Evolutionary conservation across 2,329 filamentous ascomycete species (phyloP), one percentile per base, ranked within the genome.

Genomic region (Teratosphaeria destructans): DNA sequence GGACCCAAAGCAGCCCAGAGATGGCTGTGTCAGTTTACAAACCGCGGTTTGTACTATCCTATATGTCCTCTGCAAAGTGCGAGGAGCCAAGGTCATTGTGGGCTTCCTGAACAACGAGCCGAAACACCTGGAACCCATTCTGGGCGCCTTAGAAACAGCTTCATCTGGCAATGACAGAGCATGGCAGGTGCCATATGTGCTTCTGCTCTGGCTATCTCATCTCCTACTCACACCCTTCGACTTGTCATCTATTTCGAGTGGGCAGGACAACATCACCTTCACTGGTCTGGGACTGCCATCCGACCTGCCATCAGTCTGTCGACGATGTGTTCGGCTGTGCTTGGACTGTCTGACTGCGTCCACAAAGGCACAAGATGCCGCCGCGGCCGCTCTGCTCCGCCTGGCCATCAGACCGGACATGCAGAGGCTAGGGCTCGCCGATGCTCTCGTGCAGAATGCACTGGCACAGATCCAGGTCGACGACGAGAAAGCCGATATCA

Each of bases 51-150:
- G 87, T 72, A 84, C 82, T 62, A 79, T 97, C 2, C 74, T 99
- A 39, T 97, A 97, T 71, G 87, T 87, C 0, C 87, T 99, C 62
- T 96, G 91, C 80, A 99, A 99, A 75, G 87, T 97, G 56, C 84
- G 94, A 57, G 93, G 94, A 27, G 86, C 94, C 71, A 97, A 97
- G 74, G 87, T 99, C 57, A 87, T 99, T 66, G 85, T 91, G 57
- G 85, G 90, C 52, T 96, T 97, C 70, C 78, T 99, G 64, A 93
- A 89, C 71, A 95, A 94, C 64, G 94, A 97, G 72, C 87, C 91
- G 1, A 87, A 83, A 68, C 87, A 92, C 68, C 82, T 99, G 14
- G 92, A 96, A 71, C 81, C 87, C 0, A 80, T 99, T 62, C 79
- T 96, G 8, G 80, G 81, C 1, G 86, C 87, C 16, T 83, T 96